Evolutionary conservation across 768 basidiomycete genomes (phyloP).

Genomic region (Auriscalpium microsporum): DNA sequence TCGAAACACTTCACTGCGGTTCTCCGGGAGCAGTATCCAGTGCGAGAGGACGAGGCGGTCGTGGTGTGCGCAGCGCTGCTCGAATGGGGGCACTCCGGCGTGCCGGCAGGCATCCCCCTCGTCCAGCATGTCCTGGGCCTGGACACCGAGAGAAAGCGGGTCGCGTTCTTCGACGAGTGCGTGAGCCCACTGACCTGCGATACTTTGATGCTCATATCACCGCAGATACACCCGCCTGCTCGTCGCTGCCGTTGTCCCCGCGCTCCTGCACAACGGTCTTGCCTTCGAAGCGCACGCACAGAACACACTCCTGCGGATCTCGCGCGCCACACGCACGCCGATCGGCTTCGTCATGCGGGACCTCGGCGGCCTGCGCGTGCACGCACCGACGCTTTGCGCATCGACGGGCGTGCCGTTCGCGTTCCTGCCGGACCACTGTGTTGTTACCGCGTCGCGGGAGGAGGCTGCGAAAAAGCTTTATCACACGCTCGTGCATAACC

Average conservation of each 20-base stretch:
- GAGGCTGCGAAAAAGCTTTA: slow-evolving; percentile 51
- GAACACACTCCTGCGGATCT: slow-evolving; percentile 43
- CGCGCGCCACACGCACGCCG: slow-evolving; percentile 32
- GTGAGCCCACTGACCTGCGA: neutral
- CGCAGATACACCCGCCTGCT: slow-evolving; percentile 43
- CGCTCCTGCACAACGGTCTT: slow-evolving; percentile 45
- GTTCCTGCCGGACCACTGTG: slow-evolving; percentile 46
- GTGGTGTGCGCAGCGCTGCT: slow-evolving; percentile 45
- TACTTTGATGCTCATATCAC: neutral
- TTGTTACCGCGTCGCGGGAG: slow-evolving; percentile 37
- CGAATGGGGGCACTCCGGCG: slow-evolving; percentile 40
- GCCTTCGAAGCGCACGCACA: slow-evolving; percentile 57
- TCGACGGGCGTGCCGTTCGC: slow-evolving; percentile 44
- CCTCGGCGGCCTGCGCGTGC: slow-evolving; percentile 48
- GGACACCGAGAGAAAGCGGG: slow-evolving; percentile 37
- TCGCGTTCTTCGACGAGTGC: slow-evolving; percentile 39
- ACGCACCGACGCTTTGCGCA: slow-evolving; percentile 37
- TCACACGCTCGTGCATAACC: slow-evolving; percentile 53
- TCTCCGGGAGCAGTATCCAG: slow-evolving; percentile 35
- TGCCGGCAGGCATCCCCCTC: slow-evolving; percentile 34
- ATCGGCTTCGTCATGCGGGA: slow-evolving; percentile 49
- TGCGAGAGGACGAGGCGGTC: slow-evolving; percentile 32
- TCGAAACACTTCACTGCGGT: slow-evolving; percentile 48
- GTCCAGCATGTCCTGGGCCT: slow-evolving; percentile 39
- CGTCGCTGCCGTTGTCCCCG: slow-evolving; percentile 43